Evolutionary conservation across 1,139 yeast genomes (phyloP), one percentile per base, ranked within the genome.

Genomic region (Sugiyamaella xylanicola): DNA sequence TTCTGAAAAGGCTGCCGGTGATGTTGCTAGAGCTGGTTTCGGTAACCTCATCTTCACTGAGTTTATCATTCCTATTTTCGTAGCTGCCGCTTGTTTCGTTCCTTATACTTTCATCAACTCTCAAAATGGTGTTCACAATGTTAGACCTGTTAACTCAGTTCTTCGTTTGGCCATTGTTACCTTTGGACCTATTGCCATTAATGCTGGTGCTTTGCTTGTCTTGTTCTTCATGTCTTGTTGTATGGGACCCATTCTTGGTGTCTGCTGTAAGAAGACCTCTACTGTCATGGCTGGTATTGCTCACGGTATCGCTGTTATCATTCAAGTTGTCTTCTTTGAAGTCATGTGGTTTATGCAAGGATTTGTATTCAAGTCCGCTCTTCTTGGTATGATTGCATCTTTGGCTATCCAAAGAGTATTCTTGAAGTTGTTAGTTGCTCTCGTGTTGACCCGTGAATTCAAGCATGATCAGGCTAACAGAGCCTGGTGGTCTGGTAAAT

Each of bases 401-500:
- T 80, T 92, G 63, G 88, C 92, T 75, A 77, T 88, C 67, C 96
- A 95, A 80, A 86, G 99, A 78, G 76, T 87, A 56, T 74, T 93
- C 64, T 88, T 93, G 82, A 91, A 93, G 79, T 74, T 88, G 68
- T 78, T 93, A 79, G 88, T 97, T 17, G 77, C 87, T 56, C 75
- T 83, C 64, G 77, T 85, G 76, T 81, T 93, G 72, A 92, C 99
- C 53, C 86, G 99, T 79, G 99, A 93, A 77, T 92, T 91, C 80
- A 93, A 92, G 84, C 92, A 90, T 68, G 99, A 95, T 75, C 92
- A 87, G 72, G 82, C 99, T 45, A 93, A 93, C 77, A 86, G 96
- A 67, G 98, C 99, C 27, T 93, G 95, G 93, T 93, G 99, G 99
- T 87, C 96, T 60, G 99, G 99, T 81, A 92, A 92, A 76, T 93